phyloP scores from a whole-genome alignment of 352 stramenopile genomes.

The Phytopythium oedochilum region DNA sequence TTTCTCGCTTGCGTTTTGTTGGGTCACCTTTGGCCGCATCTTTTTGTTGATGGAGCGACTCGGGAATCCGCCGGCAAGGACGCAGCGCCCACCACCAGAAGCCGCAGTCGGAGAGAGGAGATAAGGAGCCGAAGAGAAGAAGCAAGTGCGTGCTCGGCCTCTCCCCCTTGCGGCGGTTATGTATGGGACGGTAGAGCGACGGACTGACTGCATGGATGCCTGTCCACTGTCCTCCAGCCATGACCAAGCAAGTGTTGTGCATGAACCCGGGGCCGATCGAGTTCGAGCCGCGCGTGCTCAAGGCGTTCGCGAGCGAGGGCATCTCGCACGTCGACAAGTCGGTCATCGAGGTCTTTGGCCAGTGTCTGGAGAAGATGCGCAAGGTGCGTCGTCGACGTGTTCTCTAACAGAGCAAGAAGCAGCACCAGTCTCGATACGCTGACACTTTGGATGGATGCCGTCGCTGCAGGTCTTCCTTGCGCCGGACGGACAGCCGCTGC shows the following conservation, averaged over 20 bases:
- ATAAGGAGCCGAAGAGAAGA: too few relatives aligned
- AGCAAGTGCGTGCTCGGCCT: too few relatives aligned
- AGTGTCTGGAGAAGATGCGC: constrained; percentile 79
- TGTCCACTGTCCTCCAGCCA: constrained; percentile 6
- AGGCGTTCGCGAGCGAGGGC: constrained; percentile 61
- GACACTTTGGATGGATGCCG: too few relatives aligned
- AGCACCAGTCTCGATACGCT: too few relatives aligned
- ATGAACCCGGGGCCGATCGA: constrained; percentile 84
- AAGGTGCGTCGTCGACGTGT: constrained; percentile 31
- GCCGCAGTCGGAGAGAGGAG: too few relatives aligned
- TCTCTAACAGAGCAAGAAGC: too few relatives aligned
- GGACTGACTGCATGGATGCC: not conserved
- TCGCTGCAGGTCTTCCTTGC: constrained; percentile 55
- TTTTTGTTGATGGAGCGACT: too few relatives aligned
- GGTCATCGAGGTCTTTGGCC: constrained; percentile 70
- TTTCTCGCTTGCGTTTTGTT: not conserved
- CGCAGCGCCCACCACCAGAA: not conserved
- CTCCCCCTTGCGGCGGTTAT: too few relatives aligned
- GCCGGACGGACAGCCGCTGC: constrained; percentile 58
- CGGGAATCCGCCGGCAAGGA: not conserved
- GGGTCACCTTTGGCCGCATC: not conserved
- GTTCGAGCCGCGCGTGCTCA: constrained; percentile 72
- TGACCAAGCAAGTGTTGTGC: constrained; percentile 73
- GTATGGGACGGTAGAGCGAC: not conserved
- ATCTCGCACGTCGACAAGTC: constrained; percentile 80